Base-by-base conservation (phyloP, 75 land plant species). In the Pseudotsuga menziesii region DNA sequence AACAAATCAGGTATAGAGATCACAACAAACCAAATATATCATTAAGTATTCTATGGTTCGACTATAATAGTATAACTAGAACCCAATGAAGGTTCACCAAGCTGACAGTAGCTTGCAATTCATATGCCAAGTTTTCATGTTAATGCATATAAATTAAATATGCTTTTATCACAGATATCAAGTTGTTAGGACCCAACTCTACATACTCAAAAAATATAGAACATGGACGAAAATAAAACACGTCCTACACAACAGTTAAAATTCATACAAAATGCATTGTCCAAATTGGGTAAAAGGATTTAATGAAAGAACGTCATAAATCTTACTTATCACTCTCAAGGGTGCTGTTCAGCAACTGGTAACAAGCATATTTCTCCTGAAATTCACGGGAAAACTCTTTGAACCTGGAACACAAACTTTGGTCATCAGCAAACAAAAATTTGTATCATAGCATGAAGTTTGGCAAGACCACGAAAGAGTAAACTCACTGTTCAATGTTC, bases 331-430 rank as follows among this genome's bases (percentile, higher is more conserved):
- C 80, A 15, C 72, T 70, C 52, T 91, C 91, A 29, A 91, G 55
- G 17, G 72, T 62, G 58, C 81, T 77, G 69, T 85, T 76, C 74
- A 91, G 73, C 0, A 76, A 77, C 75, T 32, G 11, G 79, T 91
- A 91, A 27, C 36, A 22, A 23, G 58, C 78, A 82, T 89, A 87
- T 76, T 89, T 89, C 76, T 83, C 89, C 17, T n/a, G 74, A 74
- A 76, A 91, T 80, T 91, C 93, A 29, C 82, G 66, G 26, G 81
- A 74, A 78, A 89, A 91, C 56, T 87, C 91, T 63, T 83, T 76
- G 35, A 85, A 91, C 79, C 93, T 91, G 81, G 26, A 26, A 80
- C 39, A 20, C 48, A 69, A 69, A 35, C 41, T 41, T 41, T 20
- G 52, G 39, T 44, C n/a, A 59, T 20, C 27, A 78, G 23, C 56